A percentile compares a stretch with the other conserved stretches of the same genome.
These are phyloP conservation scores for Russula ochroleuca DNA, from an alignment of 768 basidiomycete species.

Conservation along the genomic window DNA sequence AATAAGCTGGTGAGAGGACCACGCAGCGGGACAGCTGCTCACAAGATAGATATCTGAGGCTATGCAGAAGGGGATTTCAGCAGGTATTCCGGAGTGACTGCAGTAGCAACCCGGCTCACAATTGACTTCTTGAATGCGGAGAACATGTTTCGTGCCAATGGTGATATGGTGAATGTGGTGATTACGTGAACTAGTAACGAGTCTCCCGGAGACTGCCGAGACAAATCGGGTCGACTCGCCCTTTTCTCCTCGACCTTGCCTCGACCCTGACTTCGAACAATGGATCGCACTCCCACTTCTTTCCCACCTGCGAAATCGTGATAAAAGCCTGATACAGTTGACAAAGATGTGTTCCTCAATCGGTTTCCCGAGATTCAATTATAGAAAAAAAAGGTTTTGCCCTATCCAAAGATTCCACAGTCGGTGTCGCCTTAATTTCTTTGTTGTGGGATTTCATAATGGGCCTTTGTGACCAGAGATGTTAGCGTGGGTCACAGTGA, in stretches of 20 bases:
- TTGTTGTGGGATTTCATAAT: no score
- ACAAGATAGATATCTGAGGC: slow-evolving; percentile 28
- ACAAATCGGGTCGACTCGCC: background rate
- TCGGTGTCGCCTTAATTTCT: no score
- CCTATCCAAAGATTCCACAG: no score
- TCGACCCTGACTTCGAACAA: no score
- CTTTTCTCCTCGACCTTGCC: no score
- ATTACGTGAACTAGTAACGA: no score
- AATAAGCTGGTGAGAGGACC: background rate
- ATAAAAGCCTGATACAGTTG: background rate
- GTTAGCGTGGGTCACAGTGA: no score
- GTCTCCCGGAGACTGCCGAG: background rate
- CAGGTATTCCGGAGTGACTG: no score
- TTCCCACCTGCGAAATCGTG: background rate
- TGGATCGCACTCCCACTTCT: background rate
- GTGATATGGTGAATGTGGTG: background rate
- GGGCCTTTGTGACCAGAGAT: no score
- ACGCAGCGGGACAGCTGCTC: background rate
- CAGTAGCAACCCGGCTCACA: slow-evolving; percentile 4
- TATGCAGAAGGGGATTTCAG: background rate
- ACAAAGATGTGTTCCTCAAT: background rate
- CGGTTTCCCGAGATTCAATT: background rate
- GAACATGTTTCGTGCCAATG: slow-evolving; percentile 13
- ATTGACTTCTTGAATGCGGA: slow-evolving; percentile 26
- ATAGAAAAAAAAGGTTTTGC: no score